Evolutionary conservation across 2,329 filamentous ascomycete species (phyloP).

Genomic region (Fusarium marasasianum): DNA sequence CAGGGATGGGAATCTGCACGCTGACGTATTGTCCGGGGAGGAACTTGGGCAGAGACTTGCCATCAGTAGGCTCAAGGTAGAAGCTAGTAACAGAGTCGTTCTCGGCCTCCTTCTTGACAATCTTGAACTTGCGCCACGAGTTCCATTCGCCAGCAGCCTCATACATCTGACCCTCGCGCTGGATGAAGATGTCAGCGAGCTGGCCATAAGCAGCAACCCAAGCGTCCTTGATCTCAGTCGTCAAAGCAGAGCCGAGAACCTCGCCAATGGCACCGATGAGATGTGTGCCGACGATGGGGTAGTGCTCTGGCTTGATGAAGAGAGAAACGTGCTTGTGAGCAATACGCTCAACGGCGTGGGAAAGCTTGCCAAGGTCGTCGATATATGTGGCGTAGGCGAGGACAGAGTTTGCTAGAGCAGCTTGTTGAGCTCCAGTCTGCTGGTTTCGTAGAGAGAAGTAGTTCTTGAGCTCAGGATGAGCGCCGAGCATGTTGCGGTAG

Average conservation of each 20-base stretch:
- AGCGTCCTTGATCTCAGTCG: constrained; percentile 71
- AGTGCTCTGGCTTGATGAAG: constrained; percentile 75
- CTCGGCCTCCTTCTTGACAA: constrained; percentile 70
- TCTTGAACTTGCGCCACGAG: constrained; percentile 62
- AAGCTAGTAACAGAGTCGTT: constrained; percentile 71
- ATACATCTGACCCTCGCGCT: constrained; percentile 70
- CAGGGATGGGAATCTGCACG: constrained; percentile 68
- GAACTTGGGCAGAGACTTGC: constrained; percentile 64
- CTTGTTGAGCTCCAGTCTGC: constrained; percentile 71
- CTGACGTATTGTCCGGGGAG: constrained; percentile 79
- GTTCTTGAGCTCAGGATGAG: constrained; percentile 72
- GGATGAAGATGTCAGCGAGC: constrained; percentile 76
- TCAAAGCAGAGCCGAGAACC: constrained; percentile 74
- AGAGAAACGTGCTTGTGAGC: constrained; percentile 80
- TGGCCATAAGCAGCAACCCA: constrained; percentile 78
- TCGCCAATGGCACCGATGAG: constrained; percentile 73
- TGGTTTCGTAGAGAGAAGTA: constrained; percentile 79
- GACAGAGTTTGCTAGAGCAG: constrained; percentile 74
- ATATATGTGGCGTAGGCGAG: constrained; percentile 79
- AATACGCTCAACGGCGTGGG: constrained; percentile 70
- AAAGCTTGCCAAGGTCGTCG: constrained; percentile 71
- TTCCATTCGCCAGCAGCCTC: constrained; percentile 56
- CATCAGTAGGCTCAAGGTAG: constrained; percentile 72
- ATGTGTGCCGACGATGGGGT: constrained; percentile 74
- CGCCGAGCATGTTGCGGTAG: constrained; percentile 73